Conservation (phyloP, 208 protist genomes). For the Spironucleus salmonicida region DNA sequence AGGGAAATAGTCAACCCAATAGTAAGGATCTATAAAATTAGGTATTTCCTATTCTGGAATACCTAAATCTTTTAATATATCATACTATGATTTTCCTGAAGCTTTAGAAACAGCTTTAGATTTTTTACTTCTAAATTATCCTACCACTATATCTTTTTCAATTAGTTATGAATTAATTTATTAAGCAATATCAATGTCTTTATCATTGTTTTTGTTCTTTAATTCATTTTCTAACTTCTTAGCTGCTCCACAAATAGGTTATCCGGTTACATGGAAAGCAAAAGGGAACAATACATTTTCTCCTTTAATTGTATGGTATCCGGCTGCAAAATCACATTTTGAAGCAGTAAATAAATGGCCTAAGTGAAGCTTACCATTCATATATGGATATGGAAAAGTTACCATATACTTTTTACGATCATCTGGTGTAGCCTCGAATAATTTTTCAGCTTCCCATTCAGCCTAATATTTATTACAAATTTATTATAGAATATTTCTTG, state of each 20-base stretch:
- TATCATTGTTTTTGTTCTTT: constrained; percentile 41
- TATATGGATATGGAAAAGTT: constrained; percentile 93
- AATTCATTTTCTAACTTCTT: constrained; percentile 79
- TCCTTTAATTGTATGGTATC: constrained; percentile 87
- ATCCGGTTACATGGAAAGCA: constrained; percentile 98
- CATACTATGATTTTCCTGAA: constrained; percentile 55
- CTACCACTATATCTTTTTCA: neutral
- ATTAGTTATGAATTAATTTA: neutral
- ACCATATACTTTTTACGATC: constrained; percentile 75
- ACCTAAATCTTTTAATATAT: constrained; percentile 86
- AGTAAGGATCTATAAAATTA: constrained; percentile 80
- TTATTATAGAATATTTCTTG: constrained; percentile 14
- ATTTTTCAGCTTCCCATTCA: neutral
- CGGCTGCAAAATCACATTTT: constrained; percentile 91
- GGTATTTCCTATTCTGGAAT: constrained; percentile 80
- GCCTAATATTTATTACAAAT: neutral
- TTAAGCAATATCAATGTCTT: neutral
- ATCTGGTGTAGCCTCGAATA: neutral
- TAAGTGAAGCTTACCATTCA: constrained; percentile 76
- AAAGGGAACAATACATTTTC: constrained; percentile 94
- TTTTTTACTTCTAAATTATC: constrained; percentile 24
- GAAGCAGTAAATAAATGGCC: constrained; percentile 95
- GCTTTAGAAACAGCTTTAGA: constrained; percentile 62
- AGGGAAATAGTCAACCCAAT: constrained; percentile 97
- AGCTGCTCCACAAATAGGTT: constrained; percentile 94